Base-by-base conservation (phyloP, 495 filamentous ascomycete species). In the Staphylotrichum tortipilum region DNA sequence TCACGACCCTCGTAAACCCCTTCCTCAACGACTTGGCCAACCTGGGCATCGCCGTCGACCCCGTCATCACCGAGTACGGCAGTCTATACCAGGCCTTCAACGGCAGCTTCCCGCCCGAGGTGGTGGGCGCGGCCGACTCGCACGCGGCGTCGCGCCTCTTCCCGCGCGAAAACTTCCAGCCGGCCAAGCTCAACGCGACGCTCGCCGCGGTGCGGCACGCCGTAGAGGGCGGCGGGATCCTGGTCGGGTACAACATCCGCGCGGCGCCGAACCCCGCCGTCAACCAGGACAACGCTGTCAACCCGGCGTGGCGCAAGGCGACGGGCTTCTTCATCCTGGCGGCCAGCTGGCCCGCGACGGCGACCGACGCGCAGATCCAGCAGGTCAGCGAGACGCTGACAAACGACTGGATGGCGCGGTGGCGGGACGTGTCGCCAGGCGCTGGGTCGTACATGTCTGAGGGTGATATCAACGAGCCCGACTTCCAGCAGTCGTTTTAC, bases 401-500 rank as follows among this genome's bases (percentile, higher is more conserved):
- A 3, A 66, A 73, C 37, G 71, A 70, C 41, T 78, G 78, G 62
- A 70, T 75, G 28, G 53, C 55, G 53, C 7, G 55, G 37, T 65
- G 65, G 70, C 49, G 65, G 21, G 66, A 61, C 11, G 61, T 75
- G 17, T 65, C 64, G n/a, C 69, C 68, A 1, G 66, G 65, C 1
- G 57, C 61, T 1, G 75, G 74, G 3, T 55, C 68, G 8, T 77
- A 76, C 56, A 47, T 75, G 52, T 70, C 70, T 38, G 75, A 78
- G 58, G 73, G 64, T 2, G 75, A 82, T 57, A 68, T 75, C 30
- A 62, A 69, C 18, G 78, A 83, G 64, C 78, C 80, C 1, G 55
- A 80, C 47, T 83, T 76, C 67, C 74, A 83, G 64, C 62, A 74
- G 61, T 59, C 70, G 5, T 83, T 80, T 60, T 84, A 75, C 45